Evolutionary conservation across 1,284 basidiomycete genomes (phyloP).

Genomic region (Moesziomyces sp.): DNA sequence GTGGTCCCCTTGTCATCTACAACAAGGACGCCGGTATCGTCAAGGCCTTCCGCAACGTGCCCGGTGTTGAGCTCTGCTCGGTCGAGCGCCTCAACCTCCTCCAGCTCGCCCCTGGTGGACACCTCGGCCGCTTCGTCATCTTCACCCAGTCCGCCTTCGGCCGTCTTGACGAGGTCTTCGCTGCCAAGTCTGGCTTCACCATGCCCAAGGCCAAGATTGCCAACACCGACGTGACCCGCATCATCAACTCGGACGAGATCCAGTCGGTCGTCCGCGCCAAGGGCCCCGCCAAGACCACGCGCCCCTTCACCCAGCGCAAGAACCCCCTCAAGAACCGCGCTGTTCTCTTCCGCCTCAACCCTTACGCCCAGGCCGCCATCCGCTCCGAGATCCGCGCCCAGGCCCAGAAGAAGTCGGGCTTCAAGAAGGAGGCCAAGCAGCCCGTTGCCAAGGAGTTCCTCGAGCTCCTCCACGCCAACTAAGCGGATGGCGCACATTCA

Average conservation of each 20-base stretch:
- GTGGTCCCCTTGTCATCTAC: constrained; percentile 97
- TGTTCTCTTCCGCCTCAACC: constrained; percentile 98
- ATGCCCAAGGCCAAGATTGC: constrained; percentile 81
- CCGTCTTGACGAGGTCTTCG: constrained; percentile 90
- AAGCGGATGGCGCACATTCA: constrained; percentile 11
- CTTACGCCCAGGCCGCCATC: constrained; percentile 80
- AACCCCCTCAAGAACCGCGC: constrained; percentile 93
- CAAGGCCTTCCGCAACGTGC: constrained; percentile 98
- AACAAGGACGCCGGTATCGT: constrained; percentile 98
- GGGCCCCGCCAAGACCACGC: constrained; percentile 81
- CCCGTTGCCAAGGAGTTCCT: constrained; percentile 87
- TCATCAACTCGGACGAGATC: constrained; percentile 81
- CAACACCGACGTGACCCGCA: constrained; percentile 95
- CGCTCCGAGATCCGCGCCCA: constrained; percentile 63
- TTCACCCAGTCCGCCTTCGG: constrained; percentile 97
- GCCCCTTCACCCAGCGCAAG: constrained; percentile 99
- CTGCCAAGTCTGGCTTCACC: constrained; percentile 83
- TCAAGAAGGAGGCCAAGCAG: constrained; percentile 62
- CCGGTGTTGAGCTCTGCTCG: constrained; percentile 96
- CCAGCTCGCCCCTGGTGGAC: constrained; percentile 98
- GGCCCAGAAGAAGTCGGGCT: constrained; percentile 59
- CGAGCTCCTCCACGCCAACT: constrained; percentile 73
- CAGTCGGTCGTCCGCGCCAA: constrained; percentile 87
- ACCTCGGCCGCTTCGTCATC: constrained; percentile 98
- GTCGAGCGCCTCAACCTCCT: constrained; percentile 96